A percentile compares a stretch with the other conserved stretches of the same genome.
Evolutionary conservation across 176 grass and related monocot genomes (phyloP).

Genomic region (Lolium multiflorum): DNA sequence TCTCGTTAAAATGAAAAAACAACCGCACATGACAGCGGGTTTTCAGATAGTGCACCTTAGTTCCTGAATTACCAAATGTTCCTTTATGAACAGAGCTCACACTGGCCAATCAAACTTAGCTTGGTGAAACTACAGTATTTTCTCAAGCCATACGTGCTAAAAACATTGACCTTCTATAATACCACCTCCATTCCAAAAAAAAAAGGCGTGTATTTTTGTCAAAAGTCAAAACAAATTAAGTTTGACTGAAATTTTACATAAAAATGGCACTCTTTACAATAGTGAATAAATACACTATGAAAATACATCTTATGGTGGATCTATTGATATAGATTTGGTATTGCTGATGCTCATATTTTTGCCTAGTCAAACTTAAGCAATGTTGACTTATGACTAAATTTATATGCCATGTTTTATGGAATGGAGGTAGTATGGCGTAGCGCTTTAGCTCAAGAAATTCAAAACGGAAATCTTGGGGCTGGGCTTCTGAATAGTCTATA

Average conservation of each 20-base stretch:
- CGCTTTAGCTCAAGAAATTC: not conserved
- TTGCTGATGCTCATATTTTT: too few species aligned
- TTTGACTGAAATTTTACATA: too few species aligned
- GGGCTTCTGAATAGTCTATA: not conserved
- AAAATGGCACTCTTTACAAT: too few species aligned
- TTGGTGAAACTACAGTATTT: slow-evolving; percentile 1
- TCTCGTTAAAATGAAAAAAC: slow-evolving; percentile 1
- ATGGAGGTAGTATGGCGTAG: not conserved
- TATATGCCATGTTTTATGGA: too few species aligned
- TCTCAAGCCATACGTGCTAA: not conserved
- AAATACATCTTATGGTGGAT: too few species aligned
- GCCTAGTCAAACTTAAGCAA: too few species aligned
- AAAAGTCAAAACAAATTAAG: too few species aligned
- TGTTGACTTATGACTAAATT: too few species aligned
- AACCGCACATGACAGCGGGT: not conserved
- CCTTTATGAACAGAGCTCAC: not conserved
- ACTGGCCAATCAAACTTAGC: not conserved
- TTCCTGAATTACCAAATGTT: not conserved
- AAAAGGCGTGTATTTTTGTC: too few species aligned
- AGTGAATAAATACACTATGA: too few species aligned
- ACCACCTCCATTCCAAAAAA: too few species aligned
- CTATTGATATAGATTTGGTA: too few species aligned
- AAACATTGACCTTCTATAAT: not conserved
- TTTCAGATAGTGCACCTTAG: not conserved
- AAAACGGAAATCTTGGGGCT: not conserved